Evolutionary conservation across 352 stramenopile species (phyloP), one percentile per base, ranked within the genome.

Genomic region (Aphanomyces astaci): DNA sequence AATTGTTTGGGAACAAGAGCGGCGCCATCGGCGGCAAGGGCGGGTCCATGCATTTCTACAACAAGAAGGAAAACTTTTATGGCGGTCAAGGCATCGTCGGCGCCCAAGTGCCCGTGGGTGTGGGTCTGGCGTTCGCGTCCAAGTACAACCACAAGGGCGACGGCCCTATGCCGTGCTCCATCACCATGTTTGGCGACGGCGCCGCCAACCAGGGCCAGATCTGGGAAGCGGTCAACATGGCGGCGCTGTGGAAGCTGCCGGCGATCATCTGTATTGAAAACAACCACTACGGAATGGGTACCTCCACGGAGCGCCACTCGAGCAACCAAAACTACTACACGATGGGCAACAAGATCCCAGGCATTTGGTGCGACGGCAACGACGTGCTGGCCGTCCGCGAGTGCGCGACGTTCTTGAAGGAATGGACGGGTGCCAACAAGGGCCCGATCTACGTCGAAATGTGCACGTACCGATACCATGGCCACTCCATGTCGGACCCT

Each of bases 261-360:
- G 90, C 97, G 73, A 99, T 99, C 74, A 99, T 99, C 76, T 98
- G 96, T 76, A 99, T 99, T 79, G 98, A 99, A 80, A 99, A 99
- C 89, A 99, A 99, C 87, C 95, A 99, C 73, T 99, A 99, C 81
- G 97, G 97, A 72, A 99, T 99, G 98, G 98, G 98, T 71, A 99
- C 97, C 32, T 98, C 92, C 59, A 96, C 95, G 55, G 87, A 98
- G 74, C 91, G 97, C 70, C 98, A 97, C 71, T 98, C 94, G 48
- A 94, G 79, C 64, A 98, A 99, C 82, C 90, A 82, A 48, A 94
- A 99, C 63, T 99, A 99, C 88, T 99, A 99, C 89, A 99, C 97
- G 71, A 99, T 99, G 97, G 98, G 97, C 68, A 99, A 99, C 87
- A 94, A 98, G 78, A 99, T 99, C 81, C 97, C 97, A n/a, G 97